These are phyloP conservation scores for Turnera subulata DNA, from an alignment of 345 rosid species.

Conservation along the genomic window DNA sequence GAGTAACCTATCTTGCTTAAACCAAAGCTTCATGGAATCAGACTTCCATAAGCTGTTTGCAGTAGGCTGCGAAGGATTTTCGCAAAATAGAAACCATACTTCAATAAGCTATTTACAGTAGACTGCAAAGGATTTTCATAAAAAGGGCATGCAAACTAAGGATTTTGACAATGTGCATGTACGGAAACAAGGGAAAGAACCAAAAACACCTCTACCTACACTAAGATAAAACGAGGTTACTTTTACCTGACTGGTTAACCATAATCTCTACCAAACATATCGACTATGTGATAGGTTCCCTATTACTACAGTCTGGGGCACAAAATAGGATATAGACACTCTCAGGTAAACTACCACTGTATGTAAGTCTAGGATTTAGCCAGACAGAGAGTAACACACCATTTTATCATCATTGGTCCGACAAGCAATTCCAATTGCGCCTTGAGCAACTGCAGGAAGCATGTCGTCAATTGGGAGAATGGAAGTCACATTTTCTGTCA, in stretches of 20 bases:
- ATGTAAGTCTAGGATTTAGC: neutral
- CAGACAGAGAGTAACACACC: constrained; percentile 35
- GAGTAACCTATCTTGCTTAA: too few relatives aligned
- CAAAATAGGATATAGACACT: neutral
- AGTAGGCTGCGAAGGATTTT: too few relatives aligned
- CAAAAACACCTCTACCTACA: neutral
- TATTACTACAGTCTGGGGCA: neutral
- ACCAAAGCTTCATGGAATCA: too few relatives aligned
- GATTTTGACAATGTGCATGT: too few relatives aligned
- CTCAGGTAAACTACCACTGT: neutral
- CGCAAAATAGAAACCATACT: too few relatives aligned
- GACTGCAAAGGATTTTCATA: too few relatives aligned
- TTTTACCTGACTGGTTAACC: too few relatives aligned
- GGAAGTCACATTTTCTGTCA: constrained; percentile 83
- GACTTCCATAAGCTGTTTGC: too few relatives aligned
- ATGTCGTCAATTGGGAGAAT: constrained; percentile 76
- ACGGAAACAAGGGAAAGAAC: too few relatives aligned
- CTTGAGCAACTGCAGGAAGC: constrained; percentile 99
- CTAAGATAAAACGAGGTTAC: neutral
- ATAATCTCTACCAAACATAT: neutral
- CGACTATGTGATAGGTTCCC: neutral
- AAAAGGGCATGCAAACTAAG: too few relatives aligned
- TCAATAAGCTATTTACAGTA: too few relatives aligned
- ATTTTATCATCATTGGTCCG: constrained; percentile 75
- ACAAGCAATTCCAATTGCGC: constrained; percentile 98